Percentiles rank a stretch among this genome's conserved stretches.
phyloP scores from a whole-genome alignment of 352 stramenopile genomes.

The Globisporangium parvum region DNA sequence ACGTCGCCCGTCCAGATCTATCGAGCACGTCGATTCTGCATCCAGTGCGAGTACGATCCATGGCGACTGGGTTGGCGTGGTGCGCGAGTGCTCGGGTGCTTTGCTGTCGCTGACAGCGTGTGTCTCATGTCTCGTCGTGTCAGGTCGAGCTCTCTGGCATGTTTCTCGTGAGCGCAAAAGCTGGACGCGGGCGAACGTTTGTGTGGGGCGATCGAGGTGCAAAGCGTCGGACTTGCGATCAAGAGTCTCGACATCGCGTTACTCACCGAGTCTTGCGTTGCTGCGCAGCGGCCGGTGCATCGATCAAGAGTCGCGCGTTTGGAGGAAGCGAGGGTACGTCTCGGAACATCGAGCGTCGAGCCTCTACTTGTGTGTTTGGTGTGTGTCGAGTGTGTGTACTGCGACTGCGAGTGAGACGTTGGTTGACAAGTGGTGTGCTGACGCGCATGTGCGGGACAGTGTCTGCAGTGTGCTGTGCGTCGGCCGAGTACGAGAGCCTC shows the following conservation, averaged over 20 bases:
- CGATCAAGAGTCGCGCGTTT: constrained; percentile 24
- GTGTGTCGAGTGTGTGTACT: not conserved
- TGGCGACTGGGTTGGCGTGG: not conserved
- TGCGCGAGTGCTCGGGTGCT: not conserved
- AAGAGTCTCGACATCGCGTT: not conserved
- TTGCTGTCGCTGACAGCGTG: not conserved
- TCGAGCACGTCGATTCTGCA: constrained; percentile 47
- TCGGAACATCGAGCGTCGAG: too few species aligned
- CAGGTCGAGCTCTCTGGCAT: constrained; percentile 47
- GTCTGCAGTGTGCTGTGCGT: constrained; percentile 40
- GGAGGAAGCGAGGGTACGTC: constrained; percentile 34
- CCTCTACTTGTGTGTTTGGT: not conserved
- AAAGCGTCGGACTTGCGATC: not conserved
- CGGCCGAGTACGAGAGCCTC: constrained; percentile 44
- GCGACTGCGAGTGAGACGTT: too few species aligned
- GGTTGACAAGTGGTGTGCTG: too few species aligned
- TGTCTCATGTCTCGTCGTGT: not conserved
- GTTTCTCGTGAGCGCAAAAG: constrained; percentile 43
- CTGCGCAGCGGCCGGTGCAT: constrained; percentile 19
- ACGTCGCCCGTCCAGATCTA: constrained; percentile 30
- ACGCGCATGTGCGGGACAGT: constrained; percentile 12
- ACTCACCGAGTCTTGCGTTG: not conserved
- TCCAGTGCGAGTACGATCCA: constrained; percentile 32
- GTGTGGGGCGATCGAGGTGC: constrained; percentile 71
- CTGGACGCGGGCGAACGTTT: constrained; percentile 63